Evolutionary conservation across 2,329 filamentous ascomycete genomes (phyloP).

Genomic region (Penicillium nordicum): DNA sequence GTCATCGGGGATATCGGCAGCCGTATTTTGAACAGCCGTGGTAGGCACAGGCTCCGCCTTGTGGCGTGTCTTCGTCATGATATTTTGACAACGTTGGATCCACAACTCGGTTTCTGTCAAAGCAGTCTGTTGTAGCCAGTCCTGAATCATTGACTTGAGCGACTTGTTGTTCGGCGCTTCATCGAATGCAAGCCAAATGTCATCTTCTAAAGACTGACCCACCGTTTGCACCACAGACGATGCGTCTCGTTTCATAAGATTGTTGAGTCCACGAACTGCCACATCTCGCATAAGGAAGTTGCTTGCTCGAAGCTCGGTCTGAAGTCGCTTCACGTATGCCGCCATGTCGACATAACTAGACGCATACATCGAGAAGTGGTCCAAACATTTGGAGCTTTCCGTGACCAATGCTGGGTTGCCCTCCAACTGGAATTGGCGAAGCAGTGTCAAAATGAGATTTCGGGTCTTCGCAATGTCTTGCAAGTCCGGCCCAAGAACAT

Average conservation of each 20-base stretch:
- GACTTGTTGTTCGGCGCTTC: constrained; percentile 70
- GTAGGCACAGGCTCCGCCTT: constrained; percentile 50
- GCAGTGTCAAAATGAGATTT: constrained; percentile 83
- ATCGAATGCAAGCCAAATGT: constrained; percentile 87
- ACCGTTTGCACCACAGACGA: constrained; percentile 75
- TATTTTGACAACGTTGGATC: constrained; percentile 82
- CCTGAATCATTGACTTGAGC: constrained; percentile 81
- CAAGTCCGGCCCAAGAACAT: constrained; percentile 90
- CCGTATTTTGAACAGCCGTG: constrained; percentile 43
- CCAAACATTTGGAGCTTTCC: constrained; percentile 76
- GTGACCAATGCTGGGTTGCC: constrained; percentile 67
- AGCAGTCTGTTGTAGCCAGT: constrained; percentile 90
- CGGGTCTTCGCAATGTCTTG: constrained; percentile 90
- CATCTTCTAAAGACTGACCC: constrained; percentile 76
- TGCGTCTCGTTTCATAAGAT: constrained; percentile 89
- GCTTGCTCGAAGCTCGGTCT: constrained; percentile 70
- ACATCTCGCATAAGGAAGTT: constrained; percentile 69
- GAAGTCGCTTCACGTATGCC: constrained; percentile 77
- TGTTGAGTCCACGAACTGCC: constrained; percentile 84
- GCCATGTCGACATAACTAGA: constrained; percentile 80
- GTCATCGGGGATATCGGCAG: constrained; percentile 86
- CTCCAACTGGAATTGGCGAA: constrained; percentile 77
- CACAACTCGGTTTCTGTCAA: constrained; percentile 75
- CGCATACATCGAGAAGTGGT: constrained; percentile 89
- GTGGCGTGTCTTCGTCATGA: constrained; percentile 80